Percentiles rank a stretch among this genome's conserved stretches.
phyloP scores from a whole-genome alignment of 2,329 filamentous ascomycete species.

The Lachnellula suecica region DNA sequence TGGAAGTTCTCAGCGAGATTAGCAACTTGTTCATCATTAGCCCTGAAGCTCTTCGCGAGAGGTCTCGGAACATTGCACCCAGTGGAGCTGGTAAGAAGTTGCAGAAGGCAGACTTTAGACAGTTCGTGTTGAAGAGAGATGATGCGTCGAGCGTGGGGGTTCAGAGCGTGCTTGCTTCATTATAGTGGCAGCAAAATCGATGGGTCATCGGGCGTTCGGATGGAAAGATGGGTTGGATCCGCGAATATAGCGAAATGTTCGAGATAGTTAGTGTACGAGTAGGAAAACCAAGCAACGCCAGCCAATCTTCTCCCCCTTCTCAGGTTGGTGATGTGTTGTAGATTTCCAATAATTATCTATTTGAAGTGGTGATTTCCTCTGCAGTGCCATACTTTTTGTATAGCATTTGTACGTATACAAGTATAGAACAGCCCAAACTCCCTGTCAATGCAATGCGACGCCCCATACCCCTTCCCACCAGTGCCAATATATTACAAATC shows the following conservation, averaged over 20 bases:
- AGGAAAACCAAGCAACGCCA: neutral
- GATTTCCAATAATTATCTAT: too few species aligned
- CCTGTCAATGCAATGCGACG: neutral
- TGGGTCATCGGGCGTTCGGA: neutral
- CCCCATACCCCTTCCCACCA: neutral
- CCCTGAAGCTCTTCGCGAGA: slow-evolving; percentile 71
- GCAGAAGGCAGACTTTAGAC: slow-evolving; percentile 71
- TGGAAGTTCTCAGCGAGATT: slow-evolving; percentile 90
- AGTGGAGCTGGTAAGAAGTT: slow-evolving; percentile 50
- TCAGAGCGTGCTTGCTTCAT: slow-evolving; percentile 70
- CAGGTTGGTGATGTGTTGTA: too few species aligned
- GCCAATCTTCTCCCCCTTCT: neutral
- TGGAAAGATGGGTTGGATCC: neutral
- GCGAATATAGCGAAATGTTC: neutral
- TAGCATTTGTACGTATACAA: neutral
- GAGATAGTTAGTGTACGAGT: too few species aligned
- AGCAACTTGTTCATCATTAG: slow-evolving; percentile 95
- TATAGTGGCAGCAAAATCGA: slow-evolving; percentile 22
- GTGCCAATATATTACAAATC: neutral
- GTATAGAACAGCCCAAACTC: neutral
- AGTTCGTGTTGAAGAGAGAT: slow-evolving; percentile 82
- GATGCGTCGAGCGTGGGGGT: slow-evolving; percentile 80
- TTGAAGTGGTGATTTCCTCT: neutral
- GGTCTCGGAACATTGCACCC: slow-evolving; percentile 57
- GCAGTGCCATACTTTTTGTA: neutral